These are phyloP conservation scores for Ustulina deusta DNA, from an alignment of 2,329 filamentous ascomycete genomes.

Conservation along the genomic window DNA sequence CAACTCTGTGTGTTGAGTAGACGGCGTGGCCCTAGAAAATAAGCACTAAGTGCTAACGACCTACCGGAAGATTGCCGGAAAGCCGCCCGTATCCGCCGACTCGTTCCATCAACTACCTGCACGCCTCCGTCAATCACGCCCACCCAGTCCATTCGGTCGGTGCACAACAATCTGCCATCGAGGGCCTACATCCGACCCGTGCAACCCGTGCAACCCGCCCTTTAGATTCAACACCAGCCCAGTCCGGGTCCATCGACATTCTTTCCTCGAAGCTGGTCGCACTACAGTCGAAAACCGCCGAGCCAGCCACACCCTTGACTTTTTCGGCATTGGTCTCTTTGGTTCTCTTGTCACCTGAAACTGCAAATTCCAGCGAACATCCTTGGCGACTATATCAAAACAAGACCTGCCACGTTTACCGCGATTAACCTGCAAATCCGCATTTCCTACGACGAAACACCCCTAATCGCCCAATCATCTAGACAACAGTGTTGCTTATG, in stretches of 20 bases:
- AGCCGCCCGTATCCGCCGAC: conserved; percentile 33
- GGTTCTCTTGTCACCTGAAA: conserved; percentile 39
- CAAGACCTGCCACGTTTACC: conserved; percentile 32
- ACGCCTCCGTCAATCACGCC: conserved; percentile 24
- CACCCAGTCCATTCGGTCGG: conserved; percentile 18
- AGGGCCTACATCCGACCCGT: conserved; percentile 29
- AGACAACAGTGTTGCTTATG: conserved; percentile 2
- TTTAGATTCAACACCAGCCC: conserved; percentile 31
- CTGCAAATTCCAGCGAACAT: conserved; percentile 45
- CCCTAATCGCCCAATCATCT: conserved; percentile 17
- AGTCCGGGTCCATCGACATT: conserved; percentile 6
- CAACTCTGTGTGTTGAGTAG: conserved; percentile 9
- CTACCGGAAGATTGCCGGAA: conserved; percentile 32
- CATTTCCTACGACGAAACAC: conserved; percentile 17
- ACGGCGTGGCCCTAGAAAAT: conserved; percentile 28
- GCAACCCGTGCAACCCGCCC: conserved; percentile 21
- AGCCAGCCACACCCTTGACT: conserved; percentile 31
- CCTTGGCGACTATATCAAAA: conserved; percentile 34
- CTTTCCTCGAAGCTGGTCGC: conserved; percentile 24
- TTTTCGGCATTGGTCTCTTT: conserved; percentile 10
- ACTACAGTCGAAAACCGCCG: conserved; percentile 37
- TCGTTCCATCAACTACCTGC: conserved; percentile 28
- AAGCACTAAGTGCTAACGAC: conserved; percentile 33
- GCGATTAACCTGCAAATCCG: conserved; percentile 20
- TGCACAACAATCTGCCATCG: conserved; percentile 24